Base-by-base conservation (phyloP, 345 rosid genomes). In the Sonneratia alba region DNA sequence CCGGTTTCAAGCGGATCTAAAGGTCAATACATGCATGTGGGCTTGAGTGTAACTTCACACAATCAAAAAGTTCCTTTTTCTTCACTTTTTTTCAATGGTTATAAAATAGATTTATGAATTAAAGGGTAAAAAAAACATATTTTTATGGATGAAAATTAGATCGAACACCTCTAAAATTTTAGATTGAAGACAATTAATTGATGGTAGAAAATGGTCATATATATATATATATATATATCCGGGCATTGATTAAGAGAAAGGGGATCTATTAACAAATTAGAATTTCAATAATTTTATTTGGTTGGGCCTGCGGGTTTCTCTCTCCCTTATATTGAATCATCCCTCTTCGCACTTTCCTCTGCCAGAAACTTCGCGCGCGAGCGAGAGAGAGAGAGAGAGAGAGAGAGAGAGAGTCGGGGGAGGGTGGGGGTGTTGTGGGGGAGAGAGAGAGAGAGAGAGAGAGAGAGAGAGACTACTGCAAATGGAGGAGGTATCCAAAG, bases 401-500 rank as follows among this genome's bases (percentile, higher is more conserved):
- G 66, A 66, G 70, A 61, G 55, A 55, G 45, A 42, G 70, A 40
- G 22, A 38, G 32, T 27, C 0, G 32, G 32, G 32, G 32, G 32
- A 27, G 32, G 32, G 32, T 27, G 32, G 32, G 32, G 32, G 32
- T 27, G 32, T 27, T 27, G 32, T 27, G 32, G 32, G 32, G 32
- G 32, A 27, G 32, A 1, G 32, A 27, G 32, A 40, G 75, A 37
- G 36, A 1, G 32, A 27, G 32, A 40, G 75, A 37, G 36, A 61
- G 32, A 59, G 36, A 68, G 57, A 59, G 66, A 66, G 68, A 61
- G 55, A 55, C 76, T 64, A 70, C 85, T 83, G 92, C 89, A 83
- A 89, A 88, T 84, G 77, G 78, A 93, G 97, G 83, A 91, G 79
- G 87, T 82, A 91, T 93, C 98, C 98, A 93, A 93, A 93, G 97